These are phyloP conservation scores for Cryphonectria naterciae DNA, from an alignment of 2,329 filamentous ascomycete genomes.

Conservation along the genomic window DNA sequence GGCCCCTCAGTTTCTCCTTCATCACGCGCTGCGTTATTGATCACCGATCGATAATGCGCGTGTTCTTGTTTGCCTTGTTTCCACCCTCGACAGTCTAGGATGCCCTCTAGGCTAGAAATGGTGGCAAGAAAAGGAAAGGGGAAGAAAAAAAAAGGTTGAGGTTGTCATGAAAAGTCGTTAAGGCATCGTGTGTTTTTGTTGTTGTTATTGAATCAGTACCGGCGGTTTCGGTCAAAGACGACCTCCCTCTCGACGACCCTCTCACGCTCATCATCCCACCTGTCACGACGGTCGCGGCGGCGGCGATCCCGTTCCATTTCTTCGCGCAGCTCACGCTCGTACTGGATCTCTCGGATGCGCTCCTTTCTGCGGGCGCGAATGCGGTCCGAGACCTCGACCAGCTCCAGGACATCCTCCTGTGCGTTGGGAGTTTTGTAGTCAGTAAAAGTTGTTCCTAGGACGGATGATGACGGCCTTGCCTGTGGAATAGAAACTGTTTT, in stretches of 20 bases:
- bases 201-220: slow-evolving; percentile 15
- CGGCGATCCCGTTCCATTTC: slow-evolving; percentile 49
- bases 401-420: slow-evolving; percentile 83
- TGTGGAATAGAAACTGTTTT: background rate
- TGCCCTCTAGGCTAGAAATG: background rate
- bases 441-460: slow-evolving; percentile 33
- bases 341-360: slow-evolving; percentile 58
- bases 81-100: background rate
- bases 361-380: slow-evolving; percentile 69
- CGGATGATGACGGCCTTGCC: no score
- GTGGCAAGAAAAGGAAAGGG: background rate
- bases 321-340: slow-evolving; percentile 61
- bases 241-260: slow-evolving; percentile 66
- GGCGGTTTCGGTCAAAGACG: slow-evolving; percentile 55
- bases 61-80: background rate
- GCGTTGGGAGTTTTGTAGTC: slow-evolving; percentile 32
- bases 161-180: background rate
- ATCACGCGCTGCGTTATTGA: background rate
- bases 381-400: slow-evolving; percentile 81
- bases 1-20: background rate
- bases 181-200: background rate
- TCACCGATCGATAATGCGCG: background rate
- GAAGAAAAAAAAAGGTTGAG: background rate
- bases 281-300: slow-evolving; percentile 40
- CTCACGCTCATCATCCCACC: slow-evolving; percentile 57